Base-by-base conservation (phyloP, 768 basidiomycete genomes). In the Dioszegia crocea region DNA sequence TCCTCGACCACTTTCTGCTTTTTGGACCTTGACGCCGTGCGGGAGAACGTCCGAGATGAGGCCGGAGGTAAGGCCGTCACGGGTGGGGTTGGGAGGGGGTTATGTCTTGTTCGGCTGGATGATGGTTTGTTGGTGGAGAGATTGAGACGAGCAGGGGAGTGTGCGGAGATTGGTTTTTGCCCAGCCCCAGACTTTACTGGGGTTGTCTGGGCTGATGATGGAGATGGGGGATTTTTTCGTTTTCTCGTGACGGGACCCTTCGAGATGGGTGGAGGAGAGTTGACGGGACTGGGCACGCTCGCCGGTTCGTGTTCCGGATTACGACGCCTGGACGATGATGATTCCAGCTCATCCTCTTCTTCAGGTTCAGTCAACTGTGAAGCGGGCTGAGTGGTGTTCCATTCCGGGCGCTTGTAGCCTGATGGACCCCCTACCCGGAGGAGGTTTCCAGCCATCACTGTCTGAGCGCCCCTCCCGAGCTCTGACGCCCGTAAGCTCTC, bases 321-420 rank as follows among this genome's bases (percentile, higher is more conserved):
- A 10, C 27, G 27, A 16, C 47, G 12, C 47, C 12, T 30, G 47
- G 29, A 38, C 16, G 38, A 53, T 17, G 38, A 27, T 4, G 51
- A 5, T n/a, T 50, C 51, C 51, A 53, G 24, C 51, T 53, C 51
- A 40, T 53, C 38, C 16, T 40, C 38, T 24, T 53, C 51, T 26
- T 40, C 38, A n/a, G n/a, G n/a, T n/a, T n/a, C n/a, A n/a, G n/a
- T n/a, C n/a, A n/a, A n/a, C n/a, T n/a, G n/a, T n/a, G n/a, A n/a
- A n/a, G n/a, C n/a, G n/a, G 33, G 8, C 33, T 33, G 33, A 14
- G 14, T 33, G 5, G 40, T 36, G 4, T 5, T 40, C 51, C 51
- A 40, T 40, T 23, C 38, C 21, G 51, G 36, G 8, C 33, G 33
- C 17, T 29, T 23, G 14, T 11, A 14, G 4, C 19, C 10, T 8